These are phyloP conservation scores for Amanita pseudoporphyria DNA, from an alignment of 768 basidiomycete species.

Conservation along the genomic window DNA sequence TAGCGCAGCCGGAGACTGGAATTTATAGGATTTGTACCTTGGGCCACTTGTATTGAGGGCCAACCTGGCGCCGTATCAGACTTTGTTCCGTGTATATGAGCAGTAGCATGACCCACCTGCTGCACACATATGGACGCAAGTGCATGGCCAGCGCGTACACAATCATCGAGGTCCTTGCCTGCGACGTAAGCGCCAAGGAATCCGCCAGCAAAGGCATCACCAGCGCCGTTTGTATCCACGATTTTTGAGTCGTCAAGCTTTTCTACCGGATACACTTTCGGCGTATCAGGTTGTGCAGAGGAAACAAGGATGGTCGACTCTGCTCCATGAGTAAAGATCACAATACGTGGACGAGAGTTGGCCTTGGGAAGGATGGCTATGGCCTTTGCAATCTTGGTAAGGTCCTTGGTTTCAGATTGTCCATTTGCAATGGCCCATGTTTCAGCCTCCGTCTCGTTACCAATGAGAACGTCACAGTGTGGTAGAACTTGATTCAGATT, in stretches of 20 bases:
- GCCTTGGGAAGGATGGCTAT: slow-evolving; percentile 72
- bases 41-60: slow-evolving; percentile 44
- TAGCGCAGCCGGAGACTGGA: background rate
- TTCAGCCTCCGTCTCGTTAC: slow-evolving; percentile 94
- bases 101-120: slow-evolving; percentile 35
- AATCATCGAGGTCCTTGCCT: slow-evolving; percentile 71
- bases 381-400: slow-evolving; percentile 56
- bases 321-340: slow-evolving; percentile 88
- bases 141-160: slow-evolving; percentile 79
- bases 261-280: slow-evolving; percentile 50
- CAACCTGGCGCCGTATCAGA: slow-evolving; percentile 23
- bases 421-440: slow-evolving; percentile 74
- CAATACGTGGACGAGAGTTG: slow-evolving; percentile 73
- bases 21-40: slow-evolving; percentile 31
- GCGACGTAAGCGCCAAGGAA: slow-evolving; percentile 80
- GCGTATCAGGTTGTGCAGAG: slow-evolving; percentile 40
- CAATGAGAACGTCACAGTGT: slow-evolving; percentile 84
- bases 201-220: slow-evolving; percentile 95
- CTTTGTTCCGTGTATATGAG: background rate
- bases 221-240: slow-evolving; percentile 97
- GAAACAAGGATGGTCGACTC: slow-evolving; percentile 69
- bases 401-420: slow-evolving; percentile 53
- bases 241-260: slow-evolving; percentile 54
- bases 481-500: slow-evolving; percentile 78
- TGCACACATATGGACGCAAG: slow-evolving; percentile 80